Conservation (phyloP, 192 early-diverging fungal genomes). For the Linnemannia elongata region DNA sequence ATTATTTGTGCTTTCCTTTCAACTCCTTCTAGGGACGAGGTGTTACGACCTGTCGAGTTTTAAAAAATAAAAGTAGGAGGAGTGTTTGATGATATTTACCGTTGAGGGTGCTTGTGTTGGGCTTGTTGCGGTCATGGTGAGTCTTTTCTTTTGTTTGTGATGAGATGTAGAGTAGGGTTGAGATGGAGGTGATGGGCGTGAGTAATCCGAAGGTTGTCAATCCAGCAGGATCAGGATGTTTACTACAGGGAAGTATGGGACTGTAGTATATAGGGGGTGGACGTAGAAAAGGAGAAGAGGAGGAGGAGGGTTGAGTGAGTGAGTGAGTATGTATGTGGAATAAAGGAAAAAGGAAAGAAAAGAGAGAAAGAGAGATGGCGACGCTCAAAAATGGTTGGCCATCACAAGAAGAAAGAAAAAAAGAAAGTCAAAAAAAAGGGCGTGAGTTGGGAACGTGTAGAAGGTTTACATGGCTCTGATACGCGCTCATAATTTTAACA, state of each 20-base stretch:
- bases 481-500: not conserved
- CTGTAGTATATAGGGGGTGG: not conserved
- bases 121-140: slow-evolving; percentile 32
- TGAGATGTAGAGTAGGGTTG: not conserved
- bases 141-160: not conserved
- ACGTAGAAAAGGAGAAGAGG: not conserved
- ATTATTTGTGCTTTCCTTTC: too few relatives aligned
- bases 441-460: not conserved
- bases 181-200: not conserved
- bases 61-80: not conserved
- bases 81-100: not conserved
- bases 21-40: too few relatives aligned
- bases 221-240: slow-evolving; percentile 1
- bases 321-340: slow-evolving; percentile 8
- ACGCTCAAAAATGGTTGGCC: not conserved
- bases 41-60: too few relatives aligned
- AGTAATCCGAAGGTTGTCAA: not conserved
- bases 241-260: not conserved
- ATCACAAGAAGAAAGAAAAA: not conserved
- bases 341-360: not conserved
- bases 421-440: not conserved
- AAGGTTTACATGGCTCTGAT: not conserved
- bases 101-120: slow-evolving; percentile 13
- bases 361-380: slow-evolving; percentile 19
- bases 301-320: not conserved